phyloP scores from a whole-genome alignment of 176 grass and related monocot genomes.

The Ensete ventricosum region DNA sequence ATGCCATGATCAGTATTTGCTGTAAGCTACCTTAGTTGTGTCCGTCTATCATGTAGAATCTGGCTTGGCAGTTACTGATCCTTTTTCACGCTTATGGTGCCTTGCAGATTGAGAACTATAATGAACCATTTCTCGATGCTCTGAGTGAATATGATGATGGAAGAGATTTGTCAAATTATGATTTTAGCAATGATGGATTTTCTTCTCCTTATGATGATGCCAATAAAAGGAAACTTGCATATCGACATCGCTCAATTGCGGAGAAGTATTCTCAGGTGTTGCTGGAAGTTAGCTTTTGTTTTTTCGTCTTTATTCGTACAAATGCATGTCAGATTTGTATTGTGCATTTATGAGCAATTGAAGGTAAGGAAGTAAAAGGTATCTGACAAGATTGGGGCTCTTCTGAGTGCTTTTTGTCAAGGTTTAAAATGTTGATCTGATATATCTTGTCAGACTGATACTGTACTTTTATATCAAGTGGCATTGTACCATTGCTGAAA shows the following conservation, averaged over 20 bases:
- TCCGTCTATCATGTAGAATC: too few species aligned
- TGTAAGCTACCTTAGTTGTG: too few species aligned
- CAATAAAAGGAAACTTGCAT: conserved; percentile 93
- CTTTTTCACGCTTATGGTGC: conserved; percentile 4
- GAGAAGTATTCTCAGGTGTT: conserved; percentile 87
- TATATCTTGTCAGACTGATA: too few species aligned
- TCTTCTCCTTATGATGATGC: conserved; percentile 63
- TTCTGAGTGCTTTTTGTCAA: neutral
- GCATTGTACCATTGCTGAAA: too few species aligned
- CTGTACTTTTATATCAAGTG: too few species aligned
- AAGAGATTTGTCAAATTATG: conserved; percentile 69
- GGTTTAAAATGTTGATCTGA: too few species aligned
- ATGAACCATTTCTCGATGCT: conserved; percentile 69
- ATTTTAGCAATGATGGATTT: conserved; percentile 72
- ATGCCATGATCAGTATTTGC: too few species aligned
- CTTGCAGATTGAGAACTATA: conserved; percentile 85
- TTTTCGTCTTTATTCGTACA: neutral
- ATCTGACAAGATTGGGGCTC: neutral
- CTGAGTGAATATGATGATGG: conserved; percentile 82
- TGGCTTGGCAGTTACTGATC: neutral
- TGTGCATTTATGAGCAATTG: neutral
- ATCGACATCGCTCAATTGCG: conserved; percentile 60
- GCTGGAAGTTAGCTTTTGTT: conserved; percentile 2
- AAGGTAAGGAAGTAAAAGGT: neutral
- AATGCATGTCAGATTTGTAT: neutral